Conservation (phyloP, 2,329 filamentous ascomycete species). For the Ceratocystiopsis sp. region DNA sequence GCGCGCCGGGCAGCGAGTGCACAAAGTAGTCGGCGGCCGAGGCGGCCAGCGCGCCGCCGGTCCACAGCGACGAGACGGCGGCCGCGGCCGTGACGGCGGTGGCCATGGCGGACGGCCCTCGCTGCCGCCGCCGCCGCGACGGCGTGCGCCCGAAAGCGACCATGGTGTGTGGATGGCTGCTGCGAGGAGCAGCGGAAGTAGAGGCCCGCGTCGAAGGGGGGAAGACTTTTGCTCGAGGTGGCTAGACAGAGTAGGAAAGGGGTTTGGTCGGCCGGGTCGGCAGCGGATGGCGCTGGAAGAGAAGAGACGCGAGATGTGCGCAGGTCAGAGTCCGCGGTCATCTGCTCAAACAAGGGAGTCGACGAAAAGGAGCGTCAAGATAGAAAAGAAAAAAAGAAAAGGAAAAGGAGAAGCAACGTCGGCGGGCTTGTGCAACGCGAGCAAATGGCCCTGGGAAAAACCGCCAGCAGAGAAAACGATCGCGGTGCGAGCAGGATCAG, state of each 20-base stretch:
- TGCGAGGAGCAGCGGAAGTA: no score
- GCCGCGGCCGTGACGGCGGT: conserved; percentile 15
- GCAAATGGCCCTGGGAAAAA: no score
- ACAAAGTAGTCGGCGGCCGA: conserved; percentile 81
- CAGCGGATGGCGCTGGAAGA: neutral
- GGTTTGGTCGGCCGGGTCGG: neutral
- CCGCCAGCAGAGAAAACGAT: no score
- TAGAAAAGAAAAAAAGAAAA: neutral
- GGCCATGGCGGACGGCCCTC: conserved; percentile 10
- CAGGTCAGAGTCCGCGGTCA: neutral
- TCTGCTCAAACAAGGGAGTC: neutral
- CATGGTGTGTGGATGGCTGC: neutral
- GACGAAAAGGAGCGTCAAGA: neutral
- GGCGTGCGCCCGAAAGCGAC: neutral
- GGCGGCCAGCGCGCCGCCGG: conserved; percentile 19
- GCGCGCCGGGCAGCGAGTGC: conserved; percentile 66
- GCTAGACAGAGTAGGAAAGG: neutral
- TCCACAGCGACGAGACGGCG: conserved; percentile 23
- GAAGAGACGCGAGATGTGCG: neutral
- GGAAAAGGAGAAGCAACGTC: neutral
- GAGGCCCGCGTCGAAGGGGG: no score
- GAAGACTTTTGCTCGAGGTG: no score
- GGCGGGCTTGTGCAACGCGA: no score
- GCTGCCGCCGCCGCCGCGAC: conserved; percentile 8
- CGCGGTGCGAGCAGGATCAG: no score